phyloP scores from a whole-genome alignment of 2,329 filamentous ascomycete genomes.

The Penicillium sp. region DNA sequence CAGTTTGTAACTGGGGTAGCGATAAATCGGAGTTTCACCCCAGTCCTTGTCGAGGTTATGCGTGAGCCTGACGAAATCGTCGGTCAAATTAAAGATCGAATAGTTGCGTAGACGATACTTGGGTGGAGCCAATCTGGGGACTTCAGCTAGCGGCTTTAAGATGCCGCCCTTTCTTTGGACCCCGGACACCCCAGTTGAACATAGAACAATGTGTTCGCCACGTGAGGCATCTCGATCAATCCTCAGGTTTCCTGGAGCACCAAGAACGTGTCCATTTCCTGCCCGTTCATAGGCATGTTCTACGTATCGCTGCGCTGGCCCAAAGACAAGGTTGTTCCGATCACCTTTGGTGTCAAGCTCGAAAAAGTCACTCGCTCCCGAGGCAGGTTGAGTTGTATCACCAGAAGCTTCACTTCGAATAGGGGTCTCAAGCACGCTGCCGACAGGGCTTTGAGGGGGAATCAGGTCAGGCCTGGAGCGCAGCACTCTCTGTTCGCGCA shows the following conservation, averaged over 20 bases:
- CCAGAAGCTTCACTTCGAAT: too few species aligned
- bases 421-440: too few species aligned
- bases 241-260: conserved; percentile 56
- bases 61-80: too few species aligned
- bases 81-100: too few species aligned
- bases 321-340: conserved; percentile 69
- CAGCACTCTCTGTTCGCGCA: neutral
- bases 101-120: neutral
- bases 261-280: conserved; percentile 69
- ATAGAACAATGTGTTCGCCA: conserved; percentile 26
- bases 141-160: neutral
- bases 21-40: conserved; percentile 57
- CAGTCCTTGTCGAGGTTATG: too few species aligned
- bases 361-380: too few species aligned
- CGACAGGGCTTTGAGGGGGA: too few species aligned
- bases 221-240: conserved; percentile 63
- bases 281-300: conserved; percentile 68
- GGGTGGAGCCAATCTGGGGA: too few species aligned
- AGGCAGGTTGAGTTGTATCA: too few species aligned
- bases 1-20: conserved; percentile 64
- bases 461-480: too few species aligned
- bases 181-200: neutral
- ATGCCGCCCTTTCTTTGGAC: neutral
- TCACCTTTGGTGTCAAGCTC: conserved; percentile 80
- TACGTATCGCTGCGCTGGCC: conserved; percentile 66